A percentile compares a stretch with the other conserved stretches of the same genome.
phyloP scores from a whole-genome alignment of 2,329 filamentous ascomycete genomes.

The Teratosphaeria pseudoeucalypti region DNA sequence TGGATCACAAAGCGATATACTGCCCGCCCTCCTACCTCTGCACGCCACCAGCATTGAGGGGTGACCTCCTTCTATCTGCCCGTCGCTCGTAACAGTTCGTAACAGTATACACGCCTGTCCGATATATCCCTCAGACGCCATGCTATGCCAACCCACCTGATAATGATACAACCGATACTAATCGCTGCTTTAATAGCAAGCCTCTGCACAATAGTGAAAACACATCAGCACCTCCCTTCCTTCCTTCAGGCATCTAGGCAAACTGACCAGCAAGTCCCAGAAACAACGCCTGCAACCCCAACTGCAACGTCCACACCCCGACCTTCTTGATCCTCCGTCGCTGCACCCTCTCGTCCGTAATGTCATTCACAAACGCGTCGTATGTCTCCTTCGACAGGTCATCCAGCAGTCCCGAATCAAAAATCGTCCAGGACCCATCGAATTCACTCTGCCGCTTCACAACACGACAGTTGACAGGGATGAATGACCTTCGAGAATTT shows the following conservation, averaged over 20 bases:
- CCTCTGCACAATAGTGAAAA: background rate
- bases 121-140: background rate
- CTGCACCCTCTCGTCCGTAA: constrained; percentile 79
- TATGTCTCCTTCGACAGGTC: constrained; percentile 91
- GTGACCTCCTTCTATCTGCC: background rate
- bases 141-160: background rate
- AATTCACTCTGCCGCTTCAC: constrained; percentile 85
- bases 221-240: background rate
- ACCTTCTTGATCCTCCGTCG: constrained; percentile 87
- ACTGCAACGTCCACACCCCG: constrained; percentile 86
- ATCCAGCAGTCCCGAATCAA: constrained; percentile 87
- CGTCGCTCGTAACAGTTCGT: background rate
- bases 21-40: background rate
- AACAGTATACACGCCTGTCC: background rate
- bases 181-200: background rate
- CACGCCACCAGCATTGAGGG: background rate
- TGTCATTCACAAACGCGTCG: constrained; percentile 82
- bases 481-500: constrained; percentile 76
- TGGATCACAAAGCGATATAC: background rate
- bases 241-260: constrained; percentile 29
- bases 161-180: background rate
- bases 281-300: constrained; percentile 87
- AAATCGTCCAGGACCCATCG: constrained; percentile 89
- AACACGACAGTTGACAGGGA: constrained; percentile 87
- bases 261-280: constrained; percentile 86